Evolutionary conservation across 2,329 filamentous ascomycete genomes (phyloP), one percentile per base, ranked within the genome.

Genomic region (Akanthomyces dipterigenus): DNA sequence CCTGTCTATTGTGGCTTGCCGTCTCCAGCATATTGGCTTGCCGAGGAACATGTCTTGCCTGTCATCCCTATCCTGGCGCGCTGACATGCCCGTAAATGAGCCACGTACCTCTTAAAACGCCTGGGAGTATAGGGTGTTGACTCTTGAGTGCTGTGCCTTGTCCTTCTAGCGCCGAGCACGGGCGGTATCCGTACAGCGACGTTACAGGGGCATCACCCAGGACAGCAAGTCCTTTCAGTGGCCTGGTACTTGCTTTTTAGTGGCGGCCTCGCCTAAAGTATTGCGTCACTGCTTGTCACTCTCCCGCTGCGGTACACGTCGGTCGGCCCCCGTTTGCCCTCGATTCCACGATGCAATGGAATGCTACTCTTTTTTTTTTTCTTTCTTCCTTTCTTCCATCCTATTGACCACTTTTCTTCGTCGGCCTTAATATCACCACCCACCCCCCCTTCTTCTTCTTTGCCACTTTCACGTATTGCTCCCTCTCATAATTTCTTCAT

Each of bases 221-320:
- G 36, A 14, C 16, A 22, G 18, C 28, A 57, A 57, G 60, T 56
- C 48, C 54, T 57, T 56, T 49, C 31, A 12, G 36, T 22, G 31
- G 20, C 6, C 3, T 11, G 61, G 34, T 62, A 62, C 61, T 49
- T 50, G 46, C 16, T 3, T 5, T 31, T 18, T 9, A 31, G 42
- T 36, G 34, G 55, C 55, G 55, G n/a, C 38, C 36, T 55, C 49
- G 18, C 55, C 12, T 16, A 40, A 24, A 31, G 22, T 8, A 62
- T 62, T 55, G 48, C 60, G 61, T 62, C 55, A 62, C 61, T 62
- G 46, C 51, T 56, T 61, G 45, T 61, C 51, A 54, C 51, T 61
- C 55, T 20, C n/a, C 31, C 45, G 9, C 9, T 18, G 7, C 3
- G 22, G 16, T 50, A 58, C 49, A n/a, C 57, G 48, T n/a, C 12